Percentiles rank a stretch among this genome's conserved stretches.
phyloP scores from a whole-genome alignment of 208 protist species.

The Sergeia podlipaevii region DNA sequence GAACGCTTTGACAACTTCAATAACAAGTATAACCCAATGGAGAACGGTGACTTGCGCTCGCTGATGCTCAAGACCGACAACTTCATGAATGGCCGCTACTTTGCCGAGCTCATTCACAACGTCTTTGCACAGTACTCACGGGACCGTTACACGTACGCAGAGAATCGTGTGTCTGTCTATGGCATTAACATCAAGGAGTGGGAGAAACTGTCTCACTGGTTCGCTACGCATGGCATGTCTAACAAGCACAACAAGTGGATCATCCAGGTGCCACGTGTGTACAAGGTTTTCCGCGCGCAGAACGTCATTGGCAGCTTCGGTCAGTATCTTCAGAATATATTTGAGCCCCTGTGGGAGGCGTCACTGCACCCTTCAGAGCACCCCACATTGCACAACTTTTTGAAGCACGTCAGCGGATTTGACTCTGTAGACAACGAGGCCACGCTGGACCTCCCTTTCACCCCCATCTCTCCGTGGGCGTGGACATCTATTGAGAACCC shows the following conservation, averaged over 20 bases:
- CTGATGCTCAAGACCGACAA: conserved; percentile 99
- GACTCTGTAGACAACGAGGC: conserved; percentile 99
- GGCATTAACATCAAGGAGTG: conserved; percentile 94
- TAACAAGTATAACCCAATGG: conserved; percentile 98
- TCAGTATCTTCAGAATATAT: conserved; percentile 98
- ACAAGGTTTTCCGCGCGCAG: conserved; percentile 90
- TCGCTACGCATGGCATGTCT: conserved; percentile 94
- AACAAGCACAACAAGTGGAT: conserved; percentile 98
- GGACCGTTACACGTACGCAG: conserved; percentile 95
- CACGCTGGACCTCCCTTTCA: conserved; percentile 90
- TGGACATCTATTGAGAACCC: conserved; percentile 97
- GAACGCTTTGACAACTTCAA: conserved; percentile 99
- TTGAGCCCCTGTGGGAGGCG: conserved; percentile 98
- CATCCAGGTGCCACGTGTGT: conserved; percentile 97
- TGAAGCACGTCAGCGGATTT: conserved; percentile 97
- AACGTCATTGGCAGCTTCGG: conserved; percentile 94
- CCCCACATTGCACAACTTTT: conserved; percentile 95
- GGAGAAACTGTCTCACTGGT: conserved; percentile 95
- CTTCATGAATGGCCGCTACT: conserved; percentile 96
- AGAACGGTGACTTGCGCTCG: conserved; percentile 91
- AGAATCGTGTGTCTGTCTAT: conserved; percentile 93
- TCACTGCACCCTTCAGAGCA: conserved; percentile 94
- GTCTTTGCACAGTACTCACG: conserved; percentile 95
- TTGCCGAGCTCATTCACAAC: conserved; percentile 96
- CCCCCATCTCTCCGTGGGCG: conserved; percentile 78